Percentiles rank a stretch among this genome's conserved stretches.
Conservation (phyloP, 2,329 filamentous ascomycete species). For the Westerdykella aurantiaca region DNA sequence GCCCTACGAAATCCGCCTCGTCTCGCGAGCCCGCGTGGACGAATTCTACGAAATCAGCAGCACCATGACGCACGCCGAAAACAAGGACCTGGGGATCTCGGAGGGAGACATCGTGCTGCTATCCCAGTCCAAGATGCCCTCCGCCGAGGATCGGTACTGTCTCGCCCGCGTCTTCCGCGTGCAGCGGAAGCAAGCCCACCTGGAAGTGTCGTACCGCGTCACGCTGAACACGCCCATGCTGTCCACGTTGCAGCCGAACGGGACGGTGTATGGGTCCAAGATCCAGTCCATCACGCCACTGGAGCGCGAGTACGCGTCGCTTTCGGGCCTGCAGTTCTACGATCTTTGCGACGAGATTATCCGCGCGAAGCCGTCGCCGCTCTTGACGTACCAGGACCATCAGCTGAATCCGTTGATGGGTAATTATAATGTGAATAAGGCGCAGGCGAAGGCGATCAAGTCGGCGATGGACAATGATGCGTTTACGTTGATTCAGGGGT, state of each 20-base stretch:
- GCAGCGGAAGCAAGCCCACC: conserved; percentile 69
- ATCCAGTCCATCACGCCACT: conserved; percentile 91
- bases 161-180: conserved; percentile 77
- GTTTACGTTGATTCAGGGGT: conserved; percentile 92
- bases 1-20: conserved; percentile 79
- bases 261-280: conserved; percentile 68
- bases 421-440: conserved; percentile 79
- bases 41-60: conserved; percentile 89
- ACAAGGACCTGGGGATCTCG: conserved; percentile 64
- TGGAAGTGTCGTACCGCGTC: conserved; percentile 83
- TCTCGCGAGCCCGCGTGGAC: conserved; percentile 84
- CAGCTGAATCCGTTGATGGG: conserved; percentile 62
- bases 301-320: conserved; percentile 88
- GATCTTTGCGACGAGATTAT: conserved; percentile 92
- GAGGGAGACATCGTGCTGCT: conserved; percentile 89
- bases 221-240: conserved; percentile 61
- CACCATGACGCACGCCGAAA: conserved; percentile 64
- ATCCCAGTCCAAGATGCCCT: conserved; percentile 66
- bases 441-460: conserved; percentile 85
- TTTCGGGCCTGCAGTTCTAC: conserved; percentile 89
- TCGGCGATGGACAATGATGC: conserved; percentile 93
- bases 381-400: conserved; percentile 73
- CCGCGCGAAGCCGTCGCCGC: conserved; percentile 80
- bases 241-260: conserved; percentile 61
- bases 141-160: conserved; percentile 69